phyloP scores from a whole-genome alignment of 352 stramenopile genomes.

The Pythium sukuiense region DNA sequence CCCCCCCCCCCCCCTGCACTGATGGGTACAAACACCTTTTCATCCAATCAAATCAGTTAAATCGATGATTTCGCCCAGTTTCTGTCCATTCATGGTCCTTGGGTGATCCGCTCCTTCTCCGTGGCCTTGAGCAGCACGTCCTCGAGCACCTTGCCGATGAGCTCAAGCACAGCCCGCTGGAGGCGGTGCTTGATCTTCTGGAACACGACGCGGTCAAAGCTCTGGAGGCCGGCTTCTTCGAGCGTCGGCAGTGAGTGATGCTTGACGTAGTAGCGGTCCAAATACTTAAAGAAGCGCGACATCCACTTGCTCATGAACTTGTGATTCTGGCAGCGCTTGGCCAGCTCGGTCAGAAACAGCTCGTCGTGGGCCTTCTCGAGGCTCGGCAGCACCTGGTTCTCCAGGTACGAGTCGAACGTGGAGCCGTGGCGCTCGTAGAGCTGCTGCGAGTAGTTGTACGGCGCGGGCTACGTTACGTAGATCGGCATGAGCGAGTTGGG shows the following conservation, averaged over 20 bases:
- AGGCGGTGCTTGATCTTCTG: constrained; percentile 83
- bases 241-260: constrained; percentile 97
- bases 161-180: constrained; percentile 91
- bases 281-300: constrained; percentile 99
- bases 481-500: constrained; percentile 88
- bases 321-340: constrained; percentile 97
- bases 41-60: too few species aligned
- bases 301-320: constrained; percentile 99
- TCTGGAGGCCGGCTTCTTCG: constrained; percentile 87
- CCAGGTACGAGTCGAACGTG: constrained; percentile 86
- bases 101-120: constrained; percentile 91
- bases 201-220: constrained; percentile 83
- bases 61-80: too few species aligned
- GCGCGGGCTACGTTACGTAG: constrained; percentile 94
- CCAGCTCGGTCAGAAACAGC: constrained; percentile 97
- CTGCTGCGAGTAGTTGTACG: constrained; percentile 99
- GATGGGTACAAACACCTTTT: too few species aligned
- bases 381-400: constrained; percentile 88
- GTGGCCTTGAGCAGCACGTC: constrained; percentile 94
- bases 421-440: constrained; percentile 97
- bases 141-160: constrained; percentile 95
- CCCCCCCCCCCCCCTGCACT: too few species aligned
- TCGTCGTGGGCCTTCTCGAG: constrained; percentile 90
- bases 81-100: too few species aligned
- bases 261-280: constrained; percentile 98